Evolutionary conservation across 2,329 filamentous ascomycete genomes (phyloP).

Genomic region (Aschersonia sp.): DNA sequence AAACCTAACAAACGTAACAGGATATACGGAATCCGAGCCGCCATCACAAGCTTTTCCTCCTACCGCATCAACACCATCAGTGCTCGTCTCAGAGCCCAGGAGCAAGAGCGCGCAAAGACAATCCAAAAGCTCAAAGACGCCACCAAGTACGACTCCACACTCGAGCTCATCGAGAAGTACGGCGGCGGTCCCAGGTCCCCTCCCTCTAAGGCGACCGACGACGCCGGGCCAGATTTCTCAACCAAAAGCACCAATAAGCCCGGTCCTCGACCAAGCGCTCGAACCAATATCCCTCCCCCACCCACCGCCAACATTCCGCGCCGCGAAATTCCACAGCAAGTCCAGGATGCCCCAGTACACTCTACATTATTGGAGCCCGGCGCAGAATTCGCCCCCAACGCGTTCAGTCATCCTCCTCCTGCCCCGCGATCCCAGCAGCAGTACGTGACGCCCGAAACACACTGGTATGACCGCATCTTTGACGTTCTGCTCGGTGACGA

Average conservation of each 20-base stretch:
- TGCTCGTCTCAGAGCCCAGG: slow-evolving; percentile 55
- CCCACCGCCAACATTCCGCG: slow-evolving; percentile 48
- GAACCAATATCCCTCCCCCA: slow-evolving; percentile 41
- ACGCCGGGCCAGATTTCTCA: slow-evolving; percentile 1
- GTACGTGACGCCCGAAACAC: slow-evolving; percentile 26
- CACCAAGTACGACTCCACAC: slow-evolving; percentile 91
- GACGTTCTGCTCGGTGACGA: slow-evolving; percentile 91
- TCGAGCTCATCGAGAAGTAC: slow-evolving; percentile 89
- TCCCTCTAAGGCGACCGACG: slow-evolving; percentile 2
- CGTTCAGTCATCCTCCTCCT: slow-evolving; percentile 15
- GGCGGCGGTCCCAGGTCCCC: slow-evolving; percentile 44
- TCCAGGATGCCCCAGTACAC: slow-evolving; percentile 3
- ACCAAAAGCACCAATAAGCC: slow-evolving; percentile 6
- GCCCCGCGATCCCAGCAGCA: slow-evolving; percentile 3
- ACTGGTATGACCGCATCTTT: slow-evolving; percentile 91
- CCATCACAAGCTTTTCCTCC: slow-evolving; percentile 58
- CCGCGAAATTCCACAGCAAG: slow-evolving; percentile 10
- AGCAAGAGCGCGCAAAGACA: slow-evolving; percentile 68
- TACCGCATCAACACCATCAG: slow-evolving; percentile 64
- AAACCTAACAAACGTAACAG: slow-evolving; percentile 25
- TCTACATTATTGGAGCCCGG: background rate
- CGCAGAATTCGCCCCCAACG: slow-evolving; percentile 64
- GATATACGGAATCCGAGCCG: slow-evolving; percentile 63
- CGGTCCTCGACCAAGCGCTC: slow-evolving; percentile 4
- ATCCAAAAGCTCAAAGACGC: slow-evolving; percentile 91